A percentile compares a stretch with the other conserved stretches of the same genome.
These are phyloP conservation scores for grape (Vitis vinifera) DNA, from an alignment of 164 flowering plant species.

Conservation along the genomic window DNA sequence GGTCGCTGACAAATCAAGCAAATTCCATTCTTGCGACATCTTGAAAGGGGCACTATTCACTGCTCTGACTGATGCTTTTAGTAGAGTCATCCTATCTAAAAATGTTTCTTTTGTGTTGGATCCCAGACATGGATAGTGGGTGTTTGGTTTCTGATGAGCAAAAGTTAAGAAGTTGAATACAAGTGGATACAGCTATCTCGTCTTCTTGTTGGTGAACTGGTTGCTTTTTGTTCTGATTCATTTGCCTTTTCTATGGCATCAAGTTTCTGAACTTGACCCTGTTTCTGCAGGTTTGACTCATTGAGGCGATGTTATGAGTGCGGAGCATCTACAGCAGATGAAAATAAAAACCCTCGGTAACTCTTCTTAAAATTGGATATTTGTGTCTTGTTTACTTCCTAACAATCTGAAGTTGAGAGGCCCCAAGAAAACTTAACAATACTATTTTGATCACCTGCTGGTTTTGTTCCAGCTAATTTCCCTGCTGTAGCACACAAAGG, in stretches of 20 bases:
- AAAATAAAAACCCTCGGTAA: not conserved
- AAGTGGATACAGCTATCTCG: constrained; percentile 32
- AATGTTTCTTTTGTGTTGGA: constrained; percentile 21
- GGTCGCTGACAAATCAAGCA: constrained; percentile 25
- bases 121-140: constrained; percentile 37
- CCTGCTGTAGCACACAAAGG: not conserved
- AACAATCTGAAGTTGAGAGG: too few species aligned
- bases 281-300: constrained; percentile 21
- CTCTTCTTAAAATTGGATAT: too few species aligned
- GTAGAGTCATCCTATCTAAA: constrained; percentile 12
- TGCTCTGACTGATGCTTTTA: constrained; percentile 12
- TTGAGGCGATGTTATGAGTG: not conserved
- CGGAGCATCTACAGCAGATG: not conserved
- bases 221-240: constrained; percentile 47
- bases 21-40: constrained; percentile 13
- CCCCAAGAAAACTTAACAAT: too few species aligned
- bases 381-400: too few species aligned
- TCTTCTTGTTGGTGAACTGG: constrained; percentile 20
- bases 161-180: constrained; percentile 34
- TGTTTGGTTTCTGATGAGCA: constrained; percentile 28
- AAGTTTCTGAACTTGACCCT: constrained; percentile 23
- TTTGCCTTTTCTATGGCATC: constrained; percentile 40
- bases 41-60: constrained; percentile 4
- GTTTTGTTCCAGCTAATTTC: not conserved
- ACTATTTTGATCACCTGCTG: not conserved